phyloP scores from a whole-genome alignment of 2,329 filamentous ascomycete species.

The Colletotrichum sojae region DNA sequence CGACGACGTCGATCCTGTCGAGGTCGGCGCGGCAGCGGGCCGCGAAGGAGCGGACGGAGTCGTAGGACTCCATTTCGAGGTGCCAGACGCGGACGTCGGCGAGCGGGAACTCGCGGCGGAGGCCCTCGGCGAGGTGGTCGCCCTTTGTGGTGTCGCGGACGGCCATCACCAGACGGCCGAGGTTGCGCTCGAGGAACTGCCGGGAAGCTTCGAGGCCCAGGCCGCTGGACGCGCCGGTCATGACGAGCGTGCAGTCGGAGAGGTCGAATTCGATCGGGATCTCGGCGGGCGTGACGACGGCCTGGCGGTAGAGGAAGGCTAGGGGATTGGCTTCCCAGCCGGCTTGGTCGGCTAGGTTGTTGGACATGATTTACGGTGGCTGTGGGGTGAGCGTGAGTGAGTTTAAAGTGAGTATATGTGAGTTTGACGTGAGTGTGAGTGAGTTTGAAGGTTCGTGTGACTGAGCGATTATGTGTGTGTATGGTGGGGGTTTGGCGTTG shows the following conservation, averaged over 20 bases:
- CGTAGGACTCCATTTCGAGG: conserved; percentile 41
- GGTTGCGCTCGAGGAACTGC: conserved; percentile 53
- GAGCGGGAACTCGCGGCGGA: conserved; percentile 38
- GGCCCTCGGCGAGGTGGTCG: conserved; percentile 43
- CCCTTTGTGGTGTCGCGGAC: conserved; percentile 53
- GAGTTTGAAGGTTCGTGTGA: too few species aligned
- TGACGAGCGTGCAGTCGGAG: conserved; percentile 51
- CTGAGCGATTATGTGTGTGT: too few species aligned
- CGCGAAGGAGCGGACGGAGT: conserved; percentile 38
- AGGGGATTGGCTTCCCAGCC: conserved; percentile 39
- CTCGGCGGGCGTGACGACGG: conserved; percentile 32
- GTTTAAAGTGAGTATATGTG: too few species aligned
- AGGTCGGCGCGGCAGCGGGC: conserved; percentile 24
- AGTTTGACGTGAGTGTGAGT: too few species aligned
- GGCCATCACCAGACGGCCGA: conserved; percentile 56
- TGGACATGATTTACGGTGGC: conserved; percentile 13
- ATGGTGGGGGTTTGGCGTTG: too few species aligned
- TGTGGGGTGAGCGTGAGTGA: too few species aligned
- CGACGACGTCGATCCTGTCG: conserved; percentile 35
- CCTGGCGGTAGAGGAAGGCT: conserved; percentile 36
- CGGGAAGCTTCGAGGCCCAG: conserved; percentile 57
- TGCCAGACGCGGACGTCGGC: conserved; percentile 39
- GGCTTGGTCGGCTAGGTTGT: conserved; percentile 33
- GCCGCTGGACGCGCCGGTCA: conserved; percentile 61
- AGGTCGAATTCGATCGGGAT: conserved; percentile 33